Evolutionary conservation across 306 rosid species (phyloP), one percentile per base, ranked within the genome.

Genomic region (Rubus parviflorus): DNA sequence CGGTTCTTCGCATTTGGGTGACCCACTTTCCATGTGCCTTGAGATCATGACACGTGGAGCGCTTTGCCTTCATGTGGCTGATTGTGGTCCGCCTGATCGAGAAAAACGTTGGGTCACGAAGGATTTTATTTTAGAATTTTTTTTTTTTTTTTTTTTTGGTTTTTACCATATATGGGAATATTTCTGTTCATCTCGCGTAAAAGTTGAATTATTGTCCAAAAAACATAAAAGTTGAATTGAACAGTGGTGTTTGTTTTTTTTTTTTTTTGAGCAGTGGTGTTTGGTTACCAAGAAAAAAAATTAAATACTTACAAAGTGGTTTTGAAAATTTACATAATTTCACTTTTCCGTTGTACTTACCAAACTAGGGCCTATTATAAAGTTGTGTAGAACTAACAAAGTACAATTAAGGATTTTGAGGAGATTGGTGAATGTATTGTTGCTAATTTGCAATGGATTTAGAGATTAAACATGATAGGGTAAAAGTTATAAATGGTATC

Each of bases 101-200:
- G 73, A 89, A 93, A 85, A 77, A 84, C 92, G 97, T 89, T 88
- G 84, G 41, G 77, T 89, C 97, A 83, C 89, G 74, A 61, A 75
- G 62, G 10, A 12, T 15, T 35, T 62, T 16, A 0, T 35, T 35
- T 30, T 61, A 22, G 12, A 22, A 62, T 0, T n/a, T 23, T 1
- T 61, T 4, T 58, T 48, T 8, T 42, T 68, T 51, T 53, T 13
- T 12, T 41, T 14, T 48, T 11, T 23, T 35, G 45, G 14, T 4
- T 57, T 56, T 56, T 56, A 57, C 8, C 66, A 8, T 37, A 3
- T 20, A 4, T 42, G 49, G 60, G 52, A 30, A n/a, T 3, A 53
- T 42, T 77, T 71, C 46, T 66, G 47, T 35, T 79, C 49, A 12
- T 23, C 72, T 1, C 40, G 4, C 62, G 22, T 20, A 17, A 41